A percentile compares a stretch with the other conserved stretches of the same genome.
These are phyloP conservation scores for Polysphondylium violaceum DNA, from an alignment of 78 protist species.

Conservation along the genomic window DNA sequence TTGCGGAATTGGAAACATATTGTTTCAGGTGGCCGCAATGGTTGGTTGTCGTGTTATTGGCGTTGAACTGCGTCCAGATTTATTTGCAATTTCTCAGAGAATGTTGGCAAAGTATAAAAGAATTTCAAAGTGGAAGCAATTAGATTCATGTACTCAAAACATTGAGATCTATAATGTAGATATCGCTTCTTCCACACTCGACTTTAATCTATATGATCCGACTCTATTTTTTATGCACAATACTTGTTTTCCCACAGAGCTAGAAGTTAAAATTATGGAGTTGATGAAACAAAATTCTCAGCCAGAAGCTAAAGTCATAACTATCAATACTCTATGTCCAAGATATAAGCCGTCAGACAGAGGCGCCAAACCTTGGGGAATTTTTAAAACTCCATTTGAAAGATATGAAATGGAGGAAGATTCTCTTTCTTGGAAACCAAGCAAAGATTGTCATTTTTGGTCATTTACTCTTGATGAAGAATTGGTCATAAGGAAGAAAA, in stretches of 20 bases:
- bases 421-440: conserved; percentile 15
- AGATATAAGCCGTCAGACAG: conserved; percentile 28
- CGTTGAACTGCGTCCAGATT: conserved; percentile 34
- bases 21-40: conserved; percentile 43
- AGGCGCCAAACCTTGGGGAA: conserved; percentile 32
- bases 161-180: conserved; percentile 22
- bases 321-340: conserved; percentile 36
- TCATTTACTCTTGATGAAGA: conserved; percentile 20
- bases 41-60: conserved; percentile 55
- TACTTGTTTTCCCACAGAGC: conserved; percentile 18
- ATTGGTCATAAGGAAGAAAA: too few species aligned
- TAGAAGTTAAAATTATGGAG: conserved; percentile 22
- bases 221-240: conserved; percentile 43
- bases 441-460: neutral
- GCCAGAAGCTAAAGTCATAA: conserved; percentile 4
- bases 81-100: neutral
- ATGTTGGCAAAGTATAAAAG: conserved; percentile 9
- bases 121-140: neutral
- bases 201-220: conserved; percentile 3
- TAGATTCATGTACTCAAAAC: conserved; percentile 12
- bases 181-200: neutral
- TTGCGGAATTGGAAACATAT: conserved; percentile 50
- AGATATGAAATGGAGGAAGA: conserved; percentile 40
- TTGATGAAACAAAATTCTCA: neutral
- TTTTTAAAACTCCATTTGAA: conserved; percentile 34